Conservation (phyloP, 768 basidiomycete genomes). For the Neoboletus subvelutipes region DNA sequence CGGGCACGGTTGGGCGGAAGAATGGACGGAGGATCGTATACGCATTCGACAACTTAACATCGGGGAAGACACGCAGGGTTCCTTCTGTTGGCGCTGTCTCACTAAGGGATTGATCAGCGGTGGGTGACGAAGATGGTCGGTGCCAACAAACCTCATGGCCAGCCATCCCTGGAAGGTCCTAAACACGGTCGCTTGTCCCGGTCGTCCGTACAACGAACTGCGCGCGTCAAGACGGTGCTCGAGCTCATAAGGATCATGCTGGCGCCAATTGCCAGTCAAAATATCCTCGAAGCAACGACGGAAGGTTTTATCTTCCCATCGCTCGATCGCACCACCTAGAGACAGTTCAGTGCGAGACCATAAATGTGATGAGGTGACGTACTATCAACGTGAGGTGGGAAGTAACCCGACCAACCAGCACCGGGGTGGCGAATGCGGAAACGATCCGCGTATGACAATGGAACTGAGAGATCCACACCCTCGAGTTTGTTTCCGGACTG, state of each 20-base stretch:
- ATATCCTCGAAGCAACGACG: constrained; percentile 62
- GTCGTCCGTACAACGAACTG: constrained; percentile 60
- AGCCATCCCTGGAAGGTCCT: constrained; percentile 80
- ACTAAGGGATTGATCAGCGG: constrained; percentile 30
- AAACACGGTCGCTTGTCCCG: constrained; percentile 53
- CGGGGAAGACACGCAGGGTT: constrained; percentile 67
- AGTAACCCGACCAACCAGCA: constrained; percentile 48
- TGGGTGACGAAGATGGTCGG: not conserved
- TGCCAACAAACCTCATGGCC: constrained; percentile 51
- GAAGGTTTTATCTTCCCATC: constrained; percentile 66
- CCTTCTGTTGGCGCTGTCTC: constrained; percentile 70
- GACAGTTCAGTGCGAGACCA: not conserved
- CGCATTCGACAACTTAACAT: constrained; percentile 62
- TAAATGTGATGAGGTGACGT: constrained; percentile 29
- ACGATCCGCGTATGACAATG: constrained; percentile 70
- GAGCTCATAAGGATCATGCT: constrained; percentile 67
- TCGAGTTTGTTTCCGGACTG: constrained; percentile 39
- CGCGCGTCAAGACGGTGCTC: constrained; percentile 58
- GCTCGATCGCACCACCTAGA: constrained; percentile 68
- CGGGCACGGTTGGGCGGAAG: constrained; percentile 52
- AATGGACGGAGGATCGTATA: constrained; percentile 77
- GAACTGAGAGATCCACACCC: constrained; percentile 59
- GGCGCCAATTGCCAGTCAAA: constrained; percentile 57
- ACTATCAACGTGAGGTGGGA: constrained; percentile 56
- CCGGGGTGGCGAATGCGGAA: constrained; percentile 75